Conservation (phyloP, 148 eudicot species). For the Fagopyrum esculentum region DNA sequence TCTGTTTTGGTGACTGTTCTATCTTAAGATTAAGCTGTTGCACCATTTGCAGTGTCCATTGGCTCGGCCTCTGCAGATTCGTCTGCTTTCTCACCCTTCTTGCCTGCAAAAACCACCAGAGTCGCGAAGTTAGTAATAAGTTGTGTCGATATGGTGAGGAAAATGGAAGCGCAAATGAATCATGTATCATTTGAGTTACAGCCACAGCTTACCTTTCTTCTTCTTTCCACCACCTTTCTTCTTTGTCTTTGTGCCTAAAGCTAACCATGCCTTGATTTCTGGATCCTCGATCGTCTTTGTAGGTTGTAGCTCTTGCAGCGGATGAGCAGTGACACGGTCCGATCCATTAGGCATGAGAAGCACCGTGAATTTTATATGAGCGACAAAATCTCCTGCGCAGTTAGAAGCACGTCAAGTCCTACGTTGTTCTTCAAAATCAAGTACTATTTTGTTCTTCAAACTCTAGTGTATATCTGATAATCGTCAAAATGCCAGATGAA, state of each 20-base stretch:
- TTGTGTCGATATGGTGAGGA: background rate
- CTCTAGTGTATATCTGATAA: background rate
- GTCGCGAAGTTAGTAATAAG: too few relatives aligned
- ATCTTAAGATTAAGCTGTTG: background rate
- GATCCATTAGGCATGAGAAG: conserved; percentile 97
- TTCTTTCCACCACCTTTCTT: conserved; percentile 98
- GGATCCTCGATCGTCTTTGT: conserved; percentile 76
- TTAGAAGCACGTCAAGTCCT: background rate
- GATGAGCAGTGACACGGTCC: conserved; percentile 75
- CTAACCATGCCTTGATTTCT: conserved; percentile 90
- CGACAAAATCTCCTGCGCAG: conserved; percentile 70
- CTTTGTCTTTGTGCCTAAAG: conserved; percentile 71
- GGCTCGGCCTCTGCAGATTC: conserved; percentile 6
- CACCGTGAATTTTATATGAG: conserved; percentile 89
- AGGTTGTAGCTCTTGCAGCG: conserved; percentile 77
- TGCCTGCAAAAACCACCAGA: background rate
- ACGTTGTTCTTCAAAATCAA: background rate
- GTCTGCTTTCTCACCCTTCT: conserved; percentile 1
- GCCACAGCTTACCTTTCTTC: conserved; percentile 66
- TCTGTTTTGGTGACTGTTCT: background rate
- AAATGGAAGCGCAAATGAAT: background rate
- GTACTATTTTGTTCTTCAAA: background rate
- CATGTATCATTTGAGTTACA: background rate
- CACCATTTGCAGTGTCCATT: background rate
- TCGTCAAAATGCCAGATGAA: background rate